These are phyloP conservation scores for Globisporangium irregulare DNA, from an alignment of 352 stramenopile species.

Conservation along the genomic window DNA sequence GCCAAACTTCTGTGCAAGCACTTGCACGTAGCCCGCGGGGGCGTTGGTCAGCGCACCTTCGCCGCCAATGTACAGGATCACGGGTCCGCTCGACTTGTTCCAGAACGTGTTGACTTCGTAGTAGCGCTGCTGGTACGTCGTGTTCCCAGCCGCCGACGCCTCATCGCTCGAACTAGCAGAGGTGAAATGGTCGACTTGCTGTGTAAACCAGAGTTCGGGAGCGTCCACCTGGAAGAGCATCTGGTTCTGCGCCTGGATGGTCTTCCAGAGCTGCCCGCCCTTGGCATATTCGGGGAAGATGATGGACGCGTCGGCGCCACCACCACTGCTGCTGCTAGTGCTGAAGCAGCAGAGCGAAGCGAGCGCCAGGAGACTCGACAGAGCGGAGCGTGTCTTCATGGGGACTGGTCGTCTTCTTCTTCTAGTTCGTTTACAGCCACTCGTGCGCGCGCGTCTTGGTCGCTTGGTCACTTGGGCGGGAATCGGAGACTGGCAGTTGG, in stretches of 20 bases:
- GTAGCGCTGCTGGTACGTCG: conserved; percentile 73
- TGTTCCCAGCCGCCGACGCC: conserved; percentile 9
- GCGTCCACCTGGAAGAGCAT: conserved; percentile 35
- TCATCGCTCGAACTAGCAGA: not conserved
- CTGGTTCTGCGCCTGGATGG: conserved; percentile 50
- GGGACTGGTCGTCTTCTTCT: not conserved
- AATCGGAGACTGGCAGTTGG: conserved; percentile 1
- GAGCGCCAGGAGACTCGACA: not conserved
- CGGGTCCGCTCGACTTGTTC: conserved; percentile 41
- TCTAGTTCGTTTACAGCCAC: not conserved
- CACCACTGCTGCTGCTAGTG: not conserved
- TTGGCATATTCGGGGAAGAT: conserved; percentile 43
- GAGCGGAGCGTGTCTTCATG: not conserved
- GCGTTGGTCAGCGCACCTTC: conserved; percentile 64
- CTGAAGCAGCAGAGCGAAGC: not conserved
- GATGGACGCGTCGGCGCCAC: conserved; percentile 1
- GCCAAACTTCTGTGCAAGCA: conserved; percentile 71
- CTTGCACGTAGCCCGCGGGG: conserved; percentile 61
- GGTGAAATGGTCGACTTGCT: conserved; percentile 65
- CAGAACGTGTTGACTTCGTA: conserved; percentile 73
- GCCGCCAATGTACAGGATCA: conserved; percentile 86
- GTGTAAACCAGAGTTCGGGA: conserved; percentile 61
- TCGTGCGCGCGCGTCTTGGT: not conserved
- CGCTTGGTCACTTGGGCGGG: not conserved
- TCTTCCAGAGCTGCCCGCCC: conserved; percentile 45